Percentiles rank a stretch among this genome's conserved stretches.
Conservation (phyloP, 352 stramenopile species). For the Achlya hypogyna region DNA sequence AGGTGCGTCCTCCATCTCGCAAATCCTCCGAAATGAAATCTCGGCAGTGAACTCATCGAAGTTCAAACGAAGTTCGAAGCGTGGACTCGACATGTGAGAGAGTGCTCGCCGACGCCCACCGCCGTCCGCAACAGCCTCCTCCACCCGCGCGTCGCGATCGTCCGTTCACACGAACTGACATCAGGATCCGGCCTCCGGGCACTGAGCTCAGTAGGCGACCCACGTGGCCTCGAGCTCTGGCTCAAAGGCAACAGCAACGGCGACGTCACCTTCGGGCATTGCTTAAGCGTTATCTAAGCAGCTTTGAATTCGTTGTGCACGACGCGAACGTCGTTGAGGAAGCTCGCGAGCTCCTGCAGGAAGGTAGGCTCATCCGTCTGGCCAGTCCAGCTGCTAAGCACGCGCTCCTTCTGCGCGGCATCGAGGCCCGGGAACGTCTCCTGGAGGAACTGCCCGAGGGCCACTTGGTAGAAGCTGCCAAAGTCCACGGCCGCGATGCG, state of each 20-base stretch:
- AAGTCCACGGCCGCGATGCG: constrained; percentile 66
- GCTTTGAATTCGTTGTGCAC: constrained; percentile 19
- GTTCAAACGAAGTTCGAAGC: background rate
- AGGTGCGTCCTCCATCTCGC: background rate
- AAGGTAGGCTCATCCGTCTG: constrained; percentile 71
- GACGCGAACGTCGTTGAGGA: constrained; percentile 70
- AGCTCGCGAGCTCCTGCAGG: constrained; percentile 51
- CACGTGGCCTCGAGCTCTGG: too few relatives aligned
- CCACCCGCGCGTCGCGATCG: too few relatives aligned
- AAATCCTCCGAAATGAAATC: background rate
- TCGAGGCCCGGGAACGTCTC: constrained; percentile 42
- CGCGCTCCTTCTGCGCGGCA: constrained; percentile 37
- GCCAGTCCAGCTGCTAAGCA: constrained; percentile 63
- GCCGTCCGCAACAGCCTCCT: too few relatives aligned
- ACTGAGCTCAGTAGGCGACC: too few relatives aligned
- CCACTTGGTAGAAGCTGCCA: constrained; percentile 62
- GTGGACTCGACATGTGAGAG: background rate
- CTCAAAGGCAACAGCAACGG: too few relatives aligned
- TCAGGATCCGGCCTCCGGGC: too few relatives aligned
- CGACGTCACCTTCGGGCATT: too few relatives aligned
- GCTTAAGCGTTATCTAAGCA: background rate
- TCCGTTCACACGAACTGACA: too few relatives aligned
- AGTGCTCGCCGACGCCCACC: too few relatives aligned
- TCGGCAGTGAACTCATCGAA: background rate
- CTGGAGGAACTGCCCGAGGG: constrained; percentile 49